These are phyloP conservation scores for Oropetium thomaeum DNA, from an alignment of 176 grass and related monocot genomes.

Conservation along the genomic window DNA sequence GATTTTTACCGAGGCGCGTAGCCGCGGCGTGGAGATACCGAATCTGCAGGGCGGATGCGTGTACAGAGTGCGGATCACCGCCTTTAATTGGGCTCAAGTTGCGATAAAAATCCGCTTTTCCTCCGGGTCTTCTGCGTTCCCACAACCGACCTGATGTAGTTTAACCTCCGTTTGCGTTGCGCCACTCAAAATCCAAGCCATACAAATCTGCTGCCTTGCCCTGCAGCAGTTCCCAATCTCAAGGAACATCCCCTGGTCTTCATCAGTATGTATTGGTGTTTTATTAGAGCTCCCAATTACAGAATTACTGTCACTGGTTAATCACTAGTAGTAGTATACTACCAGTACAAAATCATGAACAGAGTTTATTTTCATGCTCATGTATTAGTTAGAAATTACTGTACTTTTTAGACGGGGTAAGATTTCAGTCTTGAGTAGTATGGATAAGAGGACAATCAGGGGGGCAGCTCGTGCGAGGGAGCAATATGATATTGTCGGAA, in stretches of 20 bases:
- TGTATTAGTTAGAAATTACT: not conserved
- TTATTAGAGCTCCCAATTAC: not conserved
- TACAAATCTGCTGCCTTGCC: slow-evolving; percentile 5
- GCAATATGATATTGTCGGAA: slow-evolving; percentile 20
- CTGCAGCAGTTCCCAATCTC: slow-evolving; percentile 20
- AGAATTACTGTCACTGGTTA: not conserved
- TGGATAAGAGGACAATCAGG: not conserved
- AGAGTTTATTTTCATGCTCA: not conserved
- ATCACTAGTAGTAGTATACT: not conserved
- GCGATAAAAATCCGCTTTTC: slow-evolving; percentile 62
- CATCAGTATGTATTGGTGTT: not conserved
- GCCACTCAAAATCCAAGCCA: slow-evolving; percentile 21
- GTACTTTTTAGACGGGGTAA: not conserved
- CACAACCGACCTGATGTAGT: slow-evolving; percentile 12
- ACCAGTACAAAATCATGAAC: not conserved
- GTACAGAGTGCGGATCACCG: slow-evolving; percentile 13
- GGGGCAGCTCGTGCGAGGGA: slow-evolving; percentile 4
- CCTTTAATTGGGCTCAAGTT: slow-evolving; percentile 65
- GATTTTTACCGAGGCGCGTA: slow-evolving; percentile 6
- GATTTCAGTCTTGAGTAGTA: not conserved
- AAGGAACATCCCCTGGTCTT: slow-evolving; percentile 22
- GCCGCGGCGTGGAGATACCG: not conserved
- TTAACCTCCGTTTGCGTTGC: not conserved
- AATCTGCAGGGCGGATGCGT: slow-evolving; percentile 18
- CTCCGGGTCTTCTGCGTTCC: slow-evolving; percentile 22